Conservation (phyloP, 176 grass and related monocot species). For the Coix lacrymajobi region DNA sequence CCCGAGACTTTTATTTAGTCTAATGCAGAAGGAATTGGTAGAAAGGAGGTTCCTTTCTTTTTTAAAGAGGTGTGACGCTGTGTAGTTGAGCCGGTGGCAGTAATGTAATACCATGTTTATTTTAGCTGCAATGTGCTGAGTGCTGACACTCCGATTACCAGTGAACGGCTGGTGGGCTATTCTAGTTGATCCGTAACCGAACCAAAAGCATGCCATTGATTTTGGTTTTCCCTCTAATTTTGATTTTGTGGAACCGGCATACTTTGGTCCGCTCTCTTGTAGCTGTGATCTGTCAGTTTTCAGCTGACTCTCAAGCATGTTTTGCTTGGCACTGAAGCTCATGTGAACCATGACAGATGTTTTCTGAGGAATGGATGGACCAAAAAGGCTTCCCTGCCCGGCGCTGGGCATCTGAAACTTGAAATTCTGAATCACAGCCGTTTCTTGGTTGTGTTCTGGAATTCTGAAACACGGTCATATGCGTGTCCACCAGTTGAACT, state of each 20-base stretch:
- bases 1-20: slow-evolving; percentile 5
- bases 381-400: neutral
- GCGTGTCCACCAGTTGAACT: neutral
- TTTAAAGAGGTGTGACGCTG: neutral
- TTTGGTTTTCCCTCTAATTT: neutral
- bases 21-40: slow-evolving; percentile 35
- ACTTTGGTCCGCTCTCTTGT: neutral
- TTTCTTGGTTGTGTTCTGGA: neutral
- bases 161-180: neutral
- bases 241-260: neutral
- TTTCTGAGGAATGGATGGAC: neutral
- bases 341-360: neutral
- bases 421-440: neutral
- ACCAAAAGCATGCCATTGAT: neutral
- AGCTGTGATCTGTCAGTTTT: neutral
- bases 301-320: neutral
- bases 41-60: slow-evolving; percentile 18
- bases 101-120: neutral
- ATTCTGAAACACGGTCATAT: neutral
- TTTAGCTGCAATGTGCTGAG: neutral
- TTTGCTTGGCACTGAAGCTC: neutral
- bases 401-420: neutral
- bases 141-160: neutral
- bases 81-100: neutral
- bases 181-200: neutral